Percentiles rank a stretch among this genome's conserved stretches.
Evolutionary conservation across 208 protist species (phyloP).

Genomic region (Giardia duodenalis): DNA sequence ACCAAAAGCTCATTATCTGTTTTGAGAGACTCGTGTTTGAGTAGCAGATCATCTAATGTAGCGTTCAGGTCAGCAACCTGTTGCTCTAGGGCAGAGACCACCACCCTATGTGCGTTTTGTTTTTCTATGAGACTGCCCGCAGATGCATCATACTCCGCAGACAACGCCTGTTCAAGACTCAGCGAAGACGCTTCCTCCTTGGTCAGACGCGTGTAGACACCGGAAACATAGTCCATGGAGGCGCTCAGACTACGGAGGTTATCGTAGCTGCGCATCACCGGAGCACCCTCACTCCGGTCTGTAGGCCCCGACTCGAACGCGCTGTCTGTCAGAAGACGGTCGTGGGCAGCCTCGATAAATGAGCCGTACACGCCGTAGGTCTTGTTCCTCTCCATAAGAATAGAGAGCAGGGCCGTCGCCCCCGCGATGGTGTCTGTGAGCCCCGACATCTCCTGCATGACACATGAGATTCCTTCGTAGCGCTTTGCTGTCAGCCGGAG

Average conservation of each 20-base stretch:
- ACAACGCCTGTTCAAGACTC: not conserved
- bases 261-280: not conserved
- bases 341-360: not conserved
- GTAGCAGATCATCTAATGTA: not conserved
- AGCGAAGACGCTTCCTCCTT: not conserved
- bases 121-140: not conserved
- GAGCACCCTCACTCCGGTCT: not conserved
- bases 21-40: not conserved
- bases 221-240: not conserved
- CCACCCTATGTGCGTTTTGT: not conserved
- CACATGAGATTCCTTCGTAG: not conserved
- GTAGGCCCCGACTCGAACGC: not conserved
- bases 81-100: not conserved
- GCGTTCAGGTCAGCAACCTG: not conserved
- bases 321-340: not conserved
- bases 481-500: not conserved
- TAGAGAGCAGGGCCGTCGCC: not conserved
- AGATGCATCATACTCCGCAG: not conserved
- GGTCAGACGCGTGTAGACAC: not conserved
- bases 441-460: not conserved
- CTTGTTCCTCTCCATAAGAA: not conserved
- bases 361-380: not conserved
- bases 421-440: not conserved
- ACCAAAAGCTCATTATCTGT: slow-evolving; percentile 3
- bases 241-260: not conserved